Evolutionary conservation across 148 eudicot genomes (phyloP).

Genomic region (Dysphania ambrosioides): DNA sequence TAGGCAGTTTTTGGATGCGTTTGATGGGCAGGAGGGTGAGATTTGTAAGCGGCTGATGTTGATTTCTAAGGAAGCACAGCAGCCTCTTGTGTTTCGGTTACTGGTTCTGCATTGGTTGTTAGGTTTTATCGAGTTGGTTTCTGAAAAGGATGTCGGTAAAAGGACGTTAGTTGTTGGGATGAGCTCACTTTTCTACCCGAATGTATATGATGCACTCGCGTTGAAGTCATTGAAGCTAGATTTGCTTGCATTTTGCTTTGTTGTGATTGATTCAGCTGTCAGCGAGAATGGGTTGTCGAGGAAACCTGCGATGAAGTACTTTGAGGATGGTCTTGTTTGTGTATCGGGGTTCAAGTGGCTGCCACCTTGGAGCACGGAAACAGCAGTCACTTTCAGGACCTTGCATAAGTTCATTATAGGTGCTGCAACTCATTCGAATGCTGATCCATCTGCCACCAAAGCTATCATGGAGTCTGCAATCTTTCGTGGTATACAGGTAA

Average conservation of each 20-base stretch:
- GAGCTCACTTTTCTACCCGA: slow-evolving; percentile 60
- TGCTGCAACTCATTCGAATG: slow-evolving; percentile 53
- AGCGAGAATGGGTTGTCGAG: slow-evolving; percentile 23
- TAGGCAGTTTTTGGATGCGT: slow-evolving; percentile 49
- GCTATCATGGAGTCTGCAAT: slow-evolving; percentile 56
- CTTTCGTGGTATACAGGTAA: slow-evolving; percentile 69
- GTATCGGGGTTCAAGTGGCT: slow-evolving; percentile 81
- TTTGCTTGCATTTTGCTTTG: slow-evolving; percentile 62
- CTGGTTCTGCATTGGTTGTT: slow-evolving; percentile 83
- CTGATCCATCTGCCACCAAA: slow-evolving; percentile 40
- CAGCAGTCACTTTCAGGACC: slow-evolving; percentile 72
- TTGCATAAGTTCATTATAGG: slow-evolving; percentile 79
- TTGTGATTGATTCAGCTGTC: slow-evolving; percentile 29
- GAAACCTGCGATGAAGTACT: slow-evolving; percentile 38
- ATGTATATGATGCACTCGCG: slow-evolving; percentile 82
- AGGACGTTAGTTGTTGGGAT: slow-evolving; percentile 37
- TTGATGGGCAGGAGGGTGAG: slow-evolving; percentile 63
- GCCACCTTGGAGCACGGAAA: slow-evolving; percentile 97
- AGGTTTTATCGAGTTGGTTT: slow-evolving; percentile 48
- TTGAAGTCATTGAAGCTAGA: slow-evolving; percentile 82
- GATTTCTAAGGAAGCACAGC: slow-evolving; percentile 62
- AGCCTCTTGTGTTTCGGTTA: slow-evolving; percentile 64
- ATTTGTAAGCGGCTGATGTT: slow-evolving; percentile 52
- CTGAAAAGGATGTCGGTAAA: slow-evolving; percentile 34
- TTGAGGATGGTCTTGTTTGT: slow-evolving; percentile 64